phyloP scores from a whole-genome alignment of 768 basidiomycete species.

The Russula emetica region DNA sequence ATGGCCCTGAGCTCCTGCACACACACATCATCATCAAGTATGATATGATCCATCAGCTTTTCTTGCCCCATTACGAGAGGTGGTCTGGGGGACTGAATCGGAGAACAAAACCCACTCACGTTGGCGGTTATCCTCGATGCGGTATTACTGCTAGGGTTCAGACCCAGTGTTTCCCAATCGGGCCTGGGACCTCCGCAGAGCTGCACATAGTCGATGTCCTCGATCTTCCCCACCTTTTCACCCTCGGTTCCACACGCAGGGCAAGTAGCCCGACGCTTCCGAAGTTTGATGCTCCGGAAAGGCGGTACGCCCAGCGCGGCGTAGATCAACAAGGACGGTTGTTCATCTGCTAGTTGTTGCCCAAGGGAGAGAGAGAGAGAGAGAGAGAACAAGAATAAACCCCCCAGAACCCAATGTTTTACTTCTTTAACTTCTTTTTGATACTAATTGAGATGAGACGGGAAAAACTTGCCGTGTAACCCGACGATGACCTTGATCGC shows the following conservation, averaged over 20 bases:
- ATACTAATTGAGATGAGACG: background rate
- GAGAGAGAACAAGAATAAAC: too few relatives aligned
- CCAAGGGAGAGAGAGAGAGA: too few relatives aligned
- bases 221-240: constrained; percentile 43
- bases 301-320: constrained; percentile 65
- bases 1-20: constrained; percentile 44
- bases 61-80: background rate
- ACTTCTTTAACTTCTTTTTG: too few relatives aligned
- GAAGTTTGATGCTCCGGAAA: constrained; percentile 81
- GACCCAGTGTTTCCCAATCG: constrained; percentile 59
- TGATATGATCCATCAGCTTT: background rate
- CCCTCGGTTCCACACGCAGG: constrained; percentile 63
- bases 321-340: constrained; percentile 66
- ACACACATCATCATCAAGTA: background rate
- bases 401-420: too few relatives aligned
- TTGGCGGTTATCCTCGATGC: constrained; percentile 33
- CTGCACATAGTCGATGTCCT: constrained; percentile 70
- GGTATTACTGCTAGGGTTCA: constrained; percentile 31
- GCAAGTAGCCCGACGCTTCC: constrained; percentile 66
- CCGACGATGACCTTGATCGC: constrained; percentile 75
- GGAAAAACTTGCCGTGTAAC: constrained; percentile 48
- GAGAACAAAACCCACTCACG: constrained; percentile 27
- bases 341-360: constrained; percentile 42
- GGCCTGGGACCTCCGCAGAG: constrained; percentile 77
- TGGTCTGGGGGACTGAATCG: background rate